Conservation (phyloP, 139 green algal species). For the Picochlorum sp. region DNA sequence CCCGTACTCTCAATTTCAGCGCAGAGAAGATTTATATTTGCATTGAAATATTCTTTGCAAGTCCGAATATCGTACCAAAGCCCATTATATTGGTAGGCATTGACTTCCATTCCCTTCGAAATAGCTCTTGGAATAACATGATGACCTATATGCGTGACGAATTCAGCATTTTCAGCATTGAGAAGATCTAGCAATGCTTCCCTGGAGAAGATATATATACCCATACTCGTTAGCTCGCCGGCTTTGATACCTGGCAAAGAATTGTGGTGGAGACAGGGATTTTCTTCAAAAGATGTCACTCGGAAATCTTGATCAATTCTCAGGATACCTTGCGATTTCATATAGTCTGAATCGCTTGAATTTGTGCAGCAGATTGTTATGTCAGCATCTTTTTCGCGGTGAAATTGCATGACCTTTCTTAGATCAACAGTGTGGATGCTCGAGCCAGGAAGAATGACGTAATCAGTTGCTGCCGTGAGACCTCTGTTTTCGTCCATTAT, state of each 20-base stretch:
- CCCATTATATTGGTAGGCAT: slow-evolving; percentile 87
- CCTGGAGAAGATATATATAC: slow-evolving; percentile 71
- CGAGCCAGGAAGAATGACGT: slow-evolving; percentile 36
- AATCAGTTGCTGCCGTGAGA: slow-evolving; percentile 23
- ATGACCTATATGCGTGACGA: slow-evolving; percentile 58
- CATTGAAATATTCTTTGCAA: slow-evolving; percentile 66
- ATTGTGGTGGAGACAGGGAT: slow-evolving; percentile 18
- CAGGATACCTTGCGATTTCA: slow-evolving; percentile 12
- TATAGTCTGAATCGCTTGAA: slow-evolving; percentile 11
- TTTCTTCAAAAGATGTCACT: slow-evolving; percentile 56
- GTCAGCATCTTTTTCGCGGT: slow-evolving; percentile 32
- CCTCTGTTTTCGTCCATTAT: slow-evolving; percentile 23
- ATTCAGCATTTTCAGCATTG: slow-evolving; percentile 34
- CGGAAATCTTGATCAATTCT: slow-evolving; percentile 66
- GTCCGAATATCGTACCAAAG: slow-evolving; percentile 58
- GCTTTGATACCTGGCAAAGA: slow-evolving; percentile 69
- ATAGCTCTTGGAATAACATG: slow-evolving; percentile 73
- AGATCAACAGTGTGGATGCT: slow-evolving; percentile 34
- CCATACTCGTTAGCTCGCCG: slow-evolving; percentile 84
- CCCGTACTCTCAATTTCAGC: slow-evolving; percentile 31
- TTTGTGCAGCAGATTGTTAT: slow-evolving; percentile 42
- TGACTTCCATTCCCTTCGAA: slow-evolving; percentile 46
- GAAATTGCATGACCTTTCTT: slow-evolving; percentile 21
- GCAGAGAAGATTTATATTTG: slow-evolving; percentile 59
- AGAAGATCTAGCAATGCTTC: slow-evolving; percentile 30